Evolutionary conservation across 2,329 filamentous ascomycete genomes (phyloP).

Genomic region (Colletotrichum sp.): DNA sequence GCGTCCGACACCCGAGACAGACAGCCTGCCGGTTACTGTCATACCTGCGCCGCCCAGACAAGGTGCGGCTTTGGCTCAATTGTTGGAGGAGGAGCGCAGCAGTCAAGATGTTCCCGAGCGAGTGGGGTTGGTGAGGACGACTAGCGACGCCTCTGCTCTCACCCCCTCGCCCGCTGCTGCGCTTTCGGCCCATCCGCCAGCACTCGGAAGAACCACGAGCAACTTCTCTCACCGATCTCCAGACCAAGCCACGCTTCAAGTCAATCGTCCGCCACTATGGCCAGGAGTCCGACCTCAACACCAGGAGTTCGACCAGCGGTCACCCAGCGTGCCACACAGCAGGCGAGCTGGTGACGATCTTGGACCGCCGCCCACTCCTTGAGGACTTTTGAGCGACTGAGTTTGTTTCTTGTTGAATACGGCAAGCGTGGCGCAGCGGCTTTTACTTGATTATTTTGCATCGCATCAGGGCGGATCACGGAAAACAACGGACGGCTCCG

Average conservation of each 20-base stretch:
- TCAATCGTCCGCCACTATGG: conserved; percentile 46
- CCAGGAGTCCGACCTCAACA: conserved; percentile 42
- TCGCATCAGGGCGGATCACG: conserved; percentile 13
- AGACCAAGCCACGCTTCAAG: conserved; percentile 25
- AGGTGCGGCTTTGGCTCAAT: conserved; percentile 59
- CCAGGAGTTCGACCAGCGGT: conserved; percentile 28
- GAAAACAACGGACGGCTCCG: neutral
- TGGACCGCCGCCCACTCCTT: neutral
- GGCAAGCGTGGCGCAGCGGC: conserved; percentile 15
- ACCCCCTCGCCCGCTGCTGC: neutral
- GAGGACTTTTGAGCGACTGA: neutral
- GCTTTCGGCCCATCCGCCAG: neutral
- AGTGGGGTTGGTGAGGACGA: neutral
- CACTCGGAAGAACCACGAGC: conserved; percentile 6
- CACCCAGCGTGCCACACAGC: neutral
- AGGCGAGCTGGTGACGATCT: conserved; percentile 28
- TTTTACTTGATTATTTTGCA: neutral
- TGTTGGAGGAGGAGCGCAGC: conserved; percentile 59
- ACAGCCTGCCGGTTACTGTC: conserved; percentile 61
- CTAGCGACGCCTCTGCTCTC: conserved; percentile 16
- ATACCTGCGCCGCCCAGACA: conserved; percentile 67
- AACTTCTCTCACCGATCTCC: conserved; percentile 11
- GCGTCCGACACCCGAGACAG: conserved; percentile 57
- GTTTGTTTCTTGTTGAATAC: neutral
- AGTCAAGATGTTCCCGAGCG: neutral